Percentiles rank a stretch among this genome's conserved stretches.
These are phyloP conservation scores for Cadophora sp. DNA, from an alignment of 2,329 filamentous ascomycete species.

Conservation along the genomic window DNA sequence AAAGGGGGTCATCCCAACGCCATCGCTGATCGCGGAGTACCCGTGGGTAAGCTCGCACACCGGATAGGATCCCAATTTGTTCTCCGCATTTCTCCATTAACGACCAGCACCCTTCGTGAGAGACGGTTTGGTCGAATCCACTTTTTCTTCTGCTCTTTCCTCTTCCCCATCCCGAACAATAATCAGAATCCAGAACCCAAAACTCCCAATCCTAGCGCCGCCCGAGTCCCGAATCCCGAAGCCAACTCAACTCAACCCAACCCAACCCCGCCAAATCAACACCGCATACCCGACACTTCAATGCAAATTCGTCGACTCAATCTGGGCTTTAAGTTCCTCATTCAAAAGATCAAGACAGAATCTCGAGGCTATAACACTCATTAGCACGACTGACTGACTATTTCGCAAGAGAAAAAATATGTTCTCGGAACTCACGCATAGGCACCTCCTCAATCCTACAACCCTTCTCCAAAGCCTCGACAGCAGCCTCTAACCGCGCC, in stretches of 20 bases:
- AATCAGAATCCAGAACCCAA: not conserved
- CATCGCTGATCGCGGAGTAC: slow-evolving; percentile 17
- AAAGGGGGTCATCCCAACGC: slow-evolving; percentile 18
- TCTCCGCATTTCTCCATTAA: not conserved
- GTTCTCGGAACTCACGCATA: slow-evolving; percentile 38
- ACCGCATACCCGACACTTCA: not conserved
- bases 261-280: not conserved
- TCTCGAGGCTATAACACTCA: slow-evolving; percentile 38
- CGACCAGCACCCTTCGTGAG: not conserved
- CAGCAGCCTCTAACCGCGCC: slow-evolving; percentile 43
- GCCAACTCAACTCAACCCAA: not conserved
- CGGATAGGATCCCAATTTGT: slow-evolving; percentile 9
- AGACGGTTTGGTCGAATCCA: not conserved
- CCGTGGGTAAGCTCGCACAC: not conserved
- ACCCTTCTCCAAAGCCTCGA: slow-evolving; percentile 41
- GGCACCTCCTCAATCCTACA: slow-evolving; percentile 35
- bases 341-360: slow-evolving; percentile 44
- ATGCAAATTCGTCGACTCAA: slow-evolving; percentile 27
- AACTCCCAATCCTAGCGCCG: not conserved
- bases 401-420: no score
- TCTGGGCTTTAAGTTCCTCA: slow-evolving; percentile 39
- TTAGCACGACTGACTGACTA: not conserved
- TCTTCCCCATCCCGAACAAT: not conserved
- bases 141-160: not conserved
- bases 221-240: not conserved